These are phyloP conservation scores for Vigna radiata DNA, from an alignment of 306 rosid species.

Conservation along the genomic window DNA sequence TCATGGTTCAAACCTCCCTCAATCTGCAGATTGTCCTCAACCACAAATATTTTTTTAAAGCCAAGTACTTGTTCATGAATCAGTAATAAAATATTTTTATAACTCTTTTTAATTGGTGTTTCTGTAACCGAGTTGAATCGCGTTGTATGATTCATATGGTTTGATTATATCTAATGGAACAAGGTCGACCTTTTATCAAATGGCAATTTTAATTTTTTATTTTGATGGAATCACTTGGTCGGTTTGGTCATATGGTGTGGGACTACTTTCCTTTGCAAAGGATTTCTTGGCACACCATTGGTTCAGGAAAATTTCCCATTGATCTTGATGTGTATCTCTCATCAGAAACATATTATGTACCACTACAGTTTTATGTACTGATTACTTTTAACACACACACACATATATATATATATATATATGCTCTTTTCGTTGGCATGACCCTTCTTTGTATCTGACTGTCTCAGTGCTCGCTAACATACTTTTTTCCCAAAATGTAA, in stretches of 20 bases:
- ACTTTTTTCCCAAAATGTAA: too few species aligned
- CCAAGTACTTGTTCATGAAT: background rate
- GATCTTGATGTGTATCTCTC: background rate
- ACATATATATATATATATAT: too few species aligned
- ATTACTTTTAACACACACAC: too few species aligned
- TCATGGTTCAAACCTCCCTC: background rate
- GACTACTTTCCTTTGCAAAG: background rate
- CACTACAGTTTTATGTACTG: too few species aligned
- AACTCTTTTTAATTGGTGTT: background rate
- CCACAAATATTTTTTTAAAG: background rate
- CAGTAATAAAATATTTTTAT: background rate
- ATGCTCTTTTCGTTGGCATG: too few species aligned
- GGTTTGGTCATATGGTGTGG: background rate
- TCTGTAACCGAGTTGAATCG: background rate
- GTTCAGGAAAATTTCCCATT: background rate
- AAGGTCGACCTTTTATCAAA: background rate
- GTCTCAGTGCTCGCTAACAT: too few species aligned
- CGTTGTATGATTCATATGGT: background rate
- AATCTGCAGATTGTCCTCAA: background rate
- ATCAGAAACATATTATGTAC: background rate
- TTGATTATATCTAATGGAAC: background rate
- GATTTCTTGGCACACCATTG: slow-evolving; percentile 20
- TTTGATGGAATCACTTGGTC: background rate
- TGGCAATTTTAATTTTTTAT: background rate
- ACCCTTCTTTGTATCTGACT: too few species aligned